These are phyloP conservation scores for Polygonum aviculare DNA, from an alignment of 148 eudicot genomes.

Conservation along the genomic window DNA sequence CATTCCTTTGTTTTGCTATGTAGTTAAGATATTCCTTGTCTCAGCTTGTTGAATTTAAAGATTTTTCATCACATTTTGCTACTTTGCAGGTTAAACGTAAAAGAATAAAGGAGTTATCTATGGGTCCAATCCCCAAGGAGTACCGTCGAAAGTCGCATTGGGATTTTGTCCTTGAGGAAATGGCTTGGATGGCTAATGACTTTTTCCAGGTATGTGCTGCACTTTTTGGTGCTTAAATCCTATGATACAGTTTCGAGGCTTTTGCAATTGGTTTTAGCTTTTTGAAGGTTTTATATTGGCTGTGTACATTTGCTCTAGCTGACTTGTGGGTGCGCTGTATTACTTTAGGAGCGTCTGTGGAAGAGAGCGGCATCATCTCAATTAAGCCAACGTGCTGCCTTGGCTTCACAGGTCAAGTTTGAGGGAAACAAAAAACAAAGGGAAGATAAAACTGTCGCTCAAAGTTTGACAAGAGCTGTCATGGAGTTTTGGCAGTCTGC, in stretches of 20 bases:
- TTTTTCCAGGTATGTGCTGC: conserved; percentile 70
- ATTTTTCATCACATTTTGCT: neutral
- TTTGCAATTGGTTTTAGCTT: neutral
- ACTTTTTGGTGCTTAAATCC: neutral
- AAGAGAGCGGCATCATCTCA: conserved; percentile 80
- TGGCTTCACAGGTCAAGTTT: conserved; percentile 43
- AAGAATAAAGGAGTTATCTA: conserved; percentile 68
- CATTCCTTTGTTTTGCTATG: conserved; percentile 1
- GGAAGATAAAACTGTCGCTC: conserved; percentile 57
- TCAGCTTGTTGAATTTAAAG: neutral
- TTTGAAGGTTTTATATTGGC: neutral
- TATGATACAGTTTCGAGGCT: neutral
- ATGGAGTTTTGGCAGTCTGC: conserved; percentile 80
- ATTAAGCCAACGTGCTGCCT: conserved; percentile 48
- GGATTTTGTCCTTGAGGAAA: conserved; percentile 92
- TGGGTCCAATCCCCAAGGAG: conserved; percentile 31
- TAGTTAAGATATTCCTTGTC: neutral
- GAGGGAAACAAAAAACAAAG: conserved; percentile 32
- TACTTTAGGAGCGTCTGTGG: conserved; percentile 80
- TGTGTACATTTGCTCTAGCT: neutral
- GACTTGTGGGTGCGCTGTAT: neutral
- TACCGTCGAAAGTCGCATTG: conserved; percentile 60
- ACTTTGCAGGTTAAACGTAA: conserved; percentile 62
- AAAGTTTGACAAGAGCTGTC: conserved; percentile 58
- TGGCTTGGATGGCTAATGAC: conserved; percentile 98